phyloP scores from a whole-genome alignment of 2,329 filamentous ascomycete genomes.

The Ophiognomonia clavigignenti-juglandacearum region DNA sequence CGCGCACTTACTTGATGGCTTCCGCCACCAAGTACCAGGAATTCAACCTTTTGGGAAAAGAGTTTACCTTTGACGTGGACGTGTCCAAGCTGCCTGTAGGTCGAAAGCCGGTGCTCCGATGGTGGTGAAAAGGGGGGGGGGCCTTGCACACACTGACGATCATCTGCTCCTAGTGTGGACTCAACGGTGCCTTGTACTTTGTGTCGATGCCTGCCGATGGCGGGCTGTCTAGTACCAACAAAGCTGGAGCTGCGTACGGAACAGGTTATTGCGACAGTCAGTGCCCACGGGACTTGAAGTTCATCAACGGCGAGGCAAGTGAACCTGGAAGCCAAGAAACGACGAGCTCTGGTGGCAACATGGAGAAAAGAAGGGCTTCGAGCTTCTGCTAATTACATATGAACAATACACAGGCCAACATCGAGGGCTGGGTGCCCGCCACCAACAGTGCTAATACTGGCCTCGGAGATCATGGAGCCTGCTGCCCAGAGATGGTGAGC shows the following conservation, averaged over 20 bases:
- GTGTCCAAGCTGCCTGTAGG: slow-evolving; percentile 53
- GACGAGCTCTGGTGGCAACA: too few species aligned
- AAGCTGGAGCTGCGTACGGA: slow-evolving; percentile 53
- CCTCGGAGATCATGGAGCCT: slow-evolving; percentile 46
- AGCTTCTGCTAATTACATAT: too few species aligned
- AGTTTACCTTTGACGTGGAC: slow-evolving; percentile 70
- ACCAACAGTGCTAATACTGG: slow-evolving; percentile 50
- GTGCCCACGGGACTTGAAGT: slow-evolving; percentile 51
- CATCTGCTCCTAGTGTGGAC: too few species aligned
- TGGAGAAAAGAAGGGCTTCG: too few species aligned
- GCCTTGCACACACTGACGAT: too few species aligned
- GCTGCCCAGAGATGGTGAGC: slow-evolving; percentile 56
- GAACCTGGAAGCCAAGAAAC: too few species aligned
- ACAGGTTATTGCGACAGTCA: slow-evolving; percentile 54
- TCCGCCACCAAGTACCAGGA: slow-evolving; percentile 57
- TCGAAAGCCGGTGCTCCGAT: too few species aligned
- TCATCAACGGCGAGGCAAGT: slow-evolving; percentile 51
- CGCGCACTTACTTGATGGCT: slow-evolving; percentile 62
- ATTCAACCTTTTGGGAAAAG: slow-evolving; percentile 60
- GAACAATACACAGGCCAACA: too few species aligned
- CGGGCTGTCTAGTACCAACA: slow-evolving; percentile 44
- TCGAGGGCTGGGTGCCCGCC: slow-evolving; percentile 47
- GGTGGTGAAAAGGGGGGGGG: too few species aligned
- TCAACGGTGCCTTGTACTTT: slow-evolving; percentile 69
- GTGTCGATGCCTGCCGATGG: slow-evolving; percentile 57